phyloP scores from a whole-genome alignment of 2,329 filamentous ascomycete species.

The Thielaviopsis ethacetica region DNA sequence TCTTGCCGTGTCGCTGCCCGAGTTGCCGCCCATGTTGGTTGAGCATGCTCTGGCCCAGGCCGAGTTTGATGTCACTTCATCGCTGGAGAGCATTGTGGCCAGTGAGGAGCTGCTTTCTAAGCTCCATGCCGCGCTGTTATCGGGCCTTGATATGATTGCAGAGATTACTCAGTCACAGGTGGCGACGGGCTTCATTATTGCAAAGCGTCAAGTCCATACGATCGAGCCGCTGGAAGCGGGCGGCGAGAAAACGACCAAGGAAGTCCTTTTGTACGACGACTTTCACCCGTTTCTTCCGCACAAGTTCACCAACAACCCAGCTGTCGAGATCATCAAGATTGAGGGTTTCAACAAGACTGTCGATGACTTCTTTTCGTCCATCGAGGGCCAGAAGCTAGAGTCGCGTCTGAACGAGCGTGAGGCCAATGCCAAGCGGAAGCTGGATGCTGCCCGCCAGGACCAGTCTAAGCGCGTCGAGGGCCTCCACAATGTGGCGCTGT shows the following conservation, averaged over 20 bases:
- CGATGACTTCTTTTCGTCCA: conserved; percentile 92
- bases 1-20: conserved; percentile 68
- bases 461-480: conserved; percentile 75
- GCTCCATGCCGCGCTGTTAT: conserved; percentile 50
- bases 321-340: conserved; percentile 55
- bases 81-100: conserved; percentile 53
- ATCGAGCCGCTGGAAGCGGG: conserved; percentile 12
- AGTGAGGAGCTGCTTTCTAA: conserved; percentile 47
- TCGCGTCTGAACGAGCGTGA: conserved; percentile 71
- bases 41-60: conserved; percentile 66
- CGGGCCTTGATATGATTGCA: conserved; percentile 53
- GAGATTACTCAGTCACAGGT: conserved; percentile 48
- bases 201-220: conserved; percentile 30
- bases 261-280: conserved; percentile 65
- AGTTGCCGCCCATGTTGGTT: conserved; percentile 73
- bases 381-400: conserved; percentile 85
- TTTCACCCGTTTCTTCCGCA: conserved; percentile 83
- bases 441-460: conserved; percentile 70
- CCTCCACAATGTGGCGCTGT: conserved; percentile 60
- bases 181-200: conserved; percentile 76
- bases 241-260: conserved; percentile 21
- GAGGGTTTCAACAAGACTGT: conserved; percentile 83
- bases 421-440: conserved; percentile 61
- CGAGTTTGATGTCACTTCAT: conserved; percentile 50
- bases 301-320: conserved; percentile 55